A percentile compares a stretch with the other conserved stretches of the same genome.
Evolutionary conservation across 2,329 filamentous ascomycete species (phyloP).

Genomic region (Fusarium irregulare): DNA sequence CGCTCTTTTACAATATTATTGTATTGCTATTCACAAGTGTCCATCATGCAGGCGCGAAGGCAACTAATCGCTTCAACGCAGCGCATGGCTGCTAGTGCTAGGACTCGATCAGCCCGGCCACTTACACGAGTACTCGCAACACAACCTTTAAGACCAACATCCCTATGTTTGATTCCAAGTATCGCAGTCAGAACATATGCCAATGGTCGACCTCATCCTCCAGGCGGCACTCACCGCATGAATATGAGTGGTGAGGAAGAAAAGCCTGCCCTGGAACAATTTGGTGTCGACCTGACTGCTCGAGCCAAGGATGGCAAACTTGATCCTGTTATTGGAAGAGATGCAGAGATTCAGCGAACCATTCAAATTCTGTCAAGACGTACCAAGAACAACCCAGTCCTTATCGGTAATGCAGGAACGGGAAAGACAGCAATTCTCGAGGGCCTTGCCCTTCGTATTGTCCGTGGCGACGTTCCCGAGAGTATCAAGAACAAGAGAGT

Average conservation of each 20-base stretch:
- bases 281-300: constrained; percentile 88
- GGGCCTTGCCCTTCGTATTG: constrained; percentile 88
- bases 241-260: constrained; percentile 80
- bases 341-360: constrained; percentile 90
- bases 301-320: constrained; percentile 88
- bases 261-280: constrained; percentile 91
- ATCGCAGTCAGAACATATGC: constrained; percentile 66
- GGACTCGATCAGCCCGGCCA: constrained; percentile 47
- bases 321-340: constrained; percentile 94
- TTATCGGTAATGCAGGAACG: constrained; percentile 92
- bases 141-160: constrained; percentile 38
- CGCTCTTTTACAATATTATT: not conserved
- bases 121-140: constrained; percentile 44
- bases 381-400: constrained; percentile 95
- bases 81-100: constrained; percentile 50
- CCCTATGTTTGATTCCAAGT: constrained; percentile 53
- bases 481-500: constrained; percentile 96
- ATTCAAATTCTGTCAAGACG: constrained; percentile 93
- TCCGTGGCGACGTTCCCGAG: constrained; percentile 92
- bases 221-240: constrained; percentile 94
- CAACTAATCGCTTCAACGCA: constrained; percentile 55
- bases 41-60: constrained; percentile 56
- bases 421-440: constrained; percentile 96
- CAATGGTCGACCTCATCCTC: constrained; percentile 83
- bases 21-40: constrained; percentile 22